phyloP scores from a whole-genome alignment of 192 early-diverging fungal genomes.

The Piromyces sp. region DNA sequence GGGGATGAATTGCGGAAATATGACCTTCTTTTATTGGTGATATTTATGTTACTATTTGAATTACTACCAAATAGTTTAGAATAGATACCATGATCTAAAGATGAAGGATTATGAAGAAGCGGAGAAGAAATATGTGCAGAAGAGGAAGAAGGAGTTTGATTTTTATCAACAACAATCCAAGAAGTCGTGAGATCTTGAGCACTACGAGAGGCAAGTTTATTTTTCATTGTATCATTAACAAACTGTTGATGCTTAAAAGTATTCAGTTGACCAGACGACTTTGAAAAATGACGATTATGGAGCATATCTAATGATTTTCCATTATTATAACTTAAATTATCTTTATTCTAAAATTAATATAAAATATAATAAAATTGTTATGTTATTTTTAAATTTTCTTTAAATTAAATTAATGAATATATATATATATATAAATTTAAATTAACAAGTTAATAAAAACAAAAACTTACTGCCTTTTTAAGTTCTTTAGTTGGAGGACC shows the following conservation, averaged over 20 bases:
- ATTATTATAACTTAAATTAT: not conserved
- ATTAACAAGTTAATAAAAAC: too few species aligned
- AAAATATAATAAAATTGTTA: too few species aligned
- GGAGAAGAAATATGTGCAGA: not conserved
- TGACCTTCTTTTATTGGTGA: not conserved
- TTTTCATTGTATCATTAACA: not conserved
- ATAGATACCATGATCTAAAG: not conserved
- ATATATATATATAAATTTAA: too few species aligned
- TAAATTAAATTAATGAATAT: too few species aligned
- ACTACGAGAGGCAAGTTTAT: not conserved
- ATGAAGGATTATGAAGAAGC: not conserved
- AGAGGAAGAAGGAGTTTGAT: not conserved
- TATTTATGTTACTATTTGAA: not conserved
- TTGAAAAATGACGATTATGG: not conserved
- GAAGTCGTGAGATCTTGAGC: not conserved
- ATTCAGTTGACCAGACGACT: not conserved
- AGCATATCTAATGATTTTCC: not conserved
- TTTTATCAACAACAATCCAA: not conserved
- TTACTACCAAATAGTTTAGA: not conserved
- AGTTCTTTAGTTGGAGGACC: constrained; percentile 18
- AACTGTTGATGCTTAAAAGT: not conserved
- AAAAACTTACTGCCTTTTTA: not conserved
- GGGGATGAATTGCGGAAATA: not conserved
- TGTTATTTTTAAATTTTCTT: too few species aligned
- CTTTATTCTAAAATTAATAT: not conserved